phyloP scores from a whole-genome alignment of 306 rosid genomes.

The Prunus salicina region DNA sequence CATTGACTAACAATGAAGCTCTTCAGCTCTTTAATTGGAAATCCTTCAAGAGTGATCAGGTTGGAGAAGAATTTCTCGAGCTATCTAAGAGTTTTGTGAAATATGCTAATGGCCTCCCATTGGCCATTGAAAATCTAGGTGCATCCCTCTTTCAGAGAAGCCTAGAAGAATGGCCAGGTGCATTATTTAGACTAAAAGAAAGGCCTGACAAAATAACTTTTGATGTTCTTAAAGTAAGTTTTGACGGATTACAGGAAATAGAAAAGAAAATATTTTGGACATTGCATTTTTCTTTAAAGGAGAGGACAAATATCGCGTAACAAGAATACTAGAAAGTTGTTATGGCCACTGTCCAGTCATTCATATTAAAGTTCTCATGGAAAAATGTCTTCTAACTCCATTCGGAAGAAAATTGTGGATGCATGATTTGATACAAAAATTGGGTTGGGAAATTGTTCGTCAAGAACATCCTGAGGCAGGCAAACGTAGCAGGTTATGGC shows the following conservation, averaged over 20 bases:
- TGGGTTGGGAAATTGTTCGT: slow-evolving; percentile 18
- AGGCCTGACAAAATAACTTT: background rate
- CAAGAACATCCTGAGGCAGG: background rate
- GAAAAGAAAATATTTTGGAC: slow-evolving; percentile 19
- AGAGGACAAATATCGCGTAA: slow-evolving; percentile 1
- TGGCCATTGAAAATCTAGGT: slow-evolving; percentile 22
- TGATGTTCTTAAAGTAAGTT: slow-evolving; percentile 10
- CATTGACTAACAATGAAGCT: too few species aligned
- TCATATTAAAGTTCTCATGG: slow-evolving; percentile 11
- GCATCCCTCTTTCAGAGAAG: background rate
- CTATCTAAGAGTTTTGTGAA: background rate
- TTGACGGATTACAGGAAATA: background rate
- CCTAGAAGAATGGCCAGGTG: slow-evolving; percentile 10
- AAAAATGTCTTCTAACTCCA: slow-evolving; percentile 4
- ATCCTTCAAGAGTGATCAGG: too few species aligned
- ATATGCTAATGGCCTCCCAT: slow-evolving; percentile 18
- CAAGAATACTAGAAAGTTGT: slow-evolving; percentile 5
- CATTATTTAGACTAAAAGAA: slow-evolving; percentile 4
- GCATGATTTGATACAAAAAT: slow-evolving; percentile 25
- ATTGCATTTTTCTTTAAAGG: slow-evolving; percentile 22
- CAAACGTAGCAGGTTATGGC: slow-evolving; percentile 19
- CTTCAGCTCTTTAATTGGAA: too few species aligned
- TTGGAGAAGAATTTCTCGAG: too few species aligned
- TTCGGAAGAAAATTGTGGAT: slow-evolving; percentile 6
- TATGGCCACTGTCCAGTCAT: slow-evolving; percentile 1